Evolutionary conservation across 176 grass and related monocot species (phyloP).

Genomic region (Panicum miliaceum): DNA sequence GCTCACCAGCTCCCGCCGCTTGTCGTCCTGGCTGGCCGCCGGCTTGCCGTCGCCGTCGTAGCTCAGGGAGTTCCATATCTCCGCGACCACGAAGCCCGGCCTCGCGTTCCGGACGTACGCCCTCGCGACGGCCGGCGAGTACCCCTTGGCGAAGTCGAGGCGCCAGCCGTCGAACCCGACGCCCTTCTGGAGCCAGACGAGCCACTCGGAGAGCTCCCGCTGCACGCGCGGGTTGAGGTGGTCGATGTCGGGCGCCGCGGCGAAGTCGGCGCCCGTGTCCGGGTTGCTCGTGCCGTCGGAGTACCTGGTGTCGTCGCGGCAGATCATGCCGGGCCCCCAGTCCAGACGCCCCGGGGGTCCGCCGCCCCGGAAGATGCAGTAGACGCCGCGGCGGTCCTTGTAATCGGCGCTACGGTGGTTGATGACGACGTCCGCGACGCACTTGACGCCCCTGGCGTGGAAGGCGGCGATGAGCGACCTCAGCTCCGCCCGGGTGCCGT

Average conservation of each 20-base stretch:
- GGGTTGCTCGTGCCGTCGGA: slow-evolving; percentile 74
- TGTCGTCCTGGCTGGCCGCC: slow-evolving; percentile 61
- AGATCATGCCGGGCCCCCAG: slow-evolving; percentile 86
- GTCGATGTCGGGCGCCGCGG: slow-evolving; percentile 79
- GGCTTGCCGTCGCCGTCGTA: slow-evolving; percentile 75
- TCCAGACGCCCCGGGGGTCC: slow-evolving; percentile 62
- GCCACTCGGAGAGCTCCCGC: slow-evolving; percentile 84
- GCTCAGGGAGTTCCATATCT: slow-evolving; percentile 75
- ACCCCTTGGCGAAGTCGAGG: slow-evolving; percentile 80
- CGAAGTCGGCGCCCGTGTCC: slow-evolving; percentile 70
- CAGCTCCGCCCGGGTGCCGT: slow-evolving; percentile 61
- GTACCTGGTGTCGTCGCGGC: slow-evolving; percentile 75
- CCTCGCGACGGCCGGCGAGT: slow-evolving; percentile 64
- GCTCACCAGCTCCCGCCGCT: slow-evolving; percentile 67
- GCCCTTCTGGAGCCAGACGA: slow-evolving; percentile 71
- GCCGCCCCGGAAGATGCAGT: slow-evolving; percentile 88
- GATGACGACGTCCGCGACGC: slow-evolving; percentile 81
- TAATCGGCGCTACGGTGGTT: slow-evolving; percentile 85
- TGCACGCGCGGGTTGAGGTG: slow-evolving; percentile 83
- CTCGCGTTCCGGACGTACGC: slow-evolving; percentile 57
- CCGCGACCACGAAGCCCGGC: slow-evolving; percentile 66
- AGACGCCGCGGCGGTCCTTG: slow-evolving; percentile 74
- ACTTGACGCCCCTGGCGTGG: slow-evolving; percentile 54
- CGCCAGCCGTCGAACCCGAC: slow-evolving; percentile 83
- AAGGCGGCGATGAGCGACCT: slow-evolving; percentile 61